Percentiles rank a stretch among this genome's conserved stretches.
Evolutionary conservation across 176 grass and related monocot genomes (phyloP).

Genomic region (Neostapfia colusana): DNA sequence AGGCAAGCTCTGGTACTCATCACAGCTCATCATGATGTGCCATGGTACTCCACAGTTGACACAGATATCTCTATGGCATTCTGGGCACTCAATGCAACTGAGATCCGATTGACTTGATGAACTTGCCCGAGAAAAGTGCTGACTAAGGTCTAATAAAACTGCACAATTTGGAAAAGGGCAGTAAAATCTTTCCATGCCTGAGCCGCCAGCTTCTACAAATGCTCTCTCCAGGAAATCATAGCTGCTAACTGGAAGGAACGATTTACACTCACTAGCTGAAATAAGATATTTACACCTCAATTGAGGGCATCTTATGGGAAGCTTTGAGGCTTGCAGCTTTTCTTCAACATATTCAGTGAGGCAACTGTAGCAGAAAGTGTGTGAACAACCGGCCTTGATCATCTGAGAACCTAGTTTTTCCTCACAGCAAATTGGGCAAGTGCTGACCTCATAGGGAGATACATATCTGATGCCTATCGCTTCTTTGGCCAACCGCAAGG

Average conservation of each 20-base stretch:
- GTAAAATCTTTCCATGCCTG: conserved; percentile 61
- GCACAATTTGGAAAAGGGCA: conserved; percentile 88
- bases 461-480: conserved; percentile 77
- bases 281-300: conserved; percentile 70
- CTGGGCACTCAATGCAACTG: conserved; percentile 67
- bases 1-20: conserved; percentile 77
- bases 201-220: conserved; percentile 36
- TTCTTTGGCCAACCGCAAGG: conserved; percentile 79
- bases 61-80: conserved; percentile 88
- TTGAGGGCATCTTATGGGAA: conserved; percentile 64
- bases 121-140: conserved; percentile 72
- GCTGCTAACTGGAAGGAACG: conserved; percentile 62
- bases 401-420: conserved; percentile 62
- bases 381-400: conserved; percentile 69
- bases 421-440: conserved; percentile 62
- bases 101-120: conserved; percentile 67
- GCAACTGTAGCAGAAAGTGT: conserved; percentile 68
- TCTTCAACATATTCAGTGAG: conserved; percentile 52
- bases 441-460: conserved; percentile 44
- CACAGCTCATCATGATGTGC: conserved; percentile 84
- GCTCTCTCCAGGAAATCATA: conserved; percentile 56
- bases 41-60: conserved; percentile 80
- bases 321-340: conserved; percentile 45
- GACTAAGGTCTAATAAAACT: conserved; percentile 54
- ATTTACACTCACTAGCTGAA: conserved; percentile 59